Base-by-base conservation (phyloP, 495 filamentous ascomycete genomes). In the Darksidea phi region DNA sequence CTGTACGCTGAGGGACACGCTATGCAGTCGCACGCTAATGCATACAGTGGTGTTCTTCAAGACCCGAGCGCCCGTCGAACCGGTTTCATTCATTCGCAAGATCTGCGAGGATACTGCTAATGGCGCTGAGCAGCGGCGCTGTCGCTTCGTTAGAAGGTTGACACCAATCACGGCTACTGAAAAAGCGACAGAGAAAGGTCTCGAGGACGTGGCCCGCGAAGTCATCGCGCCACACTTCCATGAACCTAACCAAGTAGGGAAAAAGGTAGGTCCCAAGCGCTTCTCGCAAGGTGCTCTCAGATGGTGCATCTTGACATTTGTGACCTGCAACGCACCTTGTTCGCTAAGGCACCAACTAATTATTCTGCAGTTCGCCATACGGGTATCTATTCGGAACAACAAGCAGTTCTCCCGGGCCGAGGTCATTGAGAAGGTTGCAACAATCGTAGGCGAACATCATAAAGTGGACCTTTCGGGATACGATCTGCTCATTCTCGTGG, bases 401-500 rank as follows among this genome's bases (percentile, higher is more conserved):
- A 84, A 79, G 47, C 82, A 80, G 12, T 80, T 97, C 59, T 88
- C 82, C 62, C 79, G 94, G 45, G 85, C 90, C 58, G 70, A 72
- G 4, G 76, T 97, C 46, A 97, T 99, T 72, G 84, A 88, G 63
- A 83, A 82, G 37, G 80, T 97, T 26, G 94, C 94, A 1, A 78
- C 79, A 32, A 73, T 77, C 12, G 85, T 89, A 23, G 87, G 87
- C 0, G 70, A 76, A 8, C 75, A 79, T 32, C 95, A 97, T 70
- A 87, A 84, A 20, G 94, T 97, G 52, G 85, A 96, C 70, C 79
- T 99, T 20, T 87, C 78, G 28, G 80, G 83, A 24, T 91, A 90
- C 28, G 91, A 97, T 73, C 76, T 88, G 61, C 80, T 94, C 26
- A 91, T 99, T 64, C 74, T 97, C 36, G 86, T 98, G 32, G 89